phyloP scores from a whole-genome alignment of 371 early-diverging fungal genomes.

The Rhizopus stolonifer region DNA sequence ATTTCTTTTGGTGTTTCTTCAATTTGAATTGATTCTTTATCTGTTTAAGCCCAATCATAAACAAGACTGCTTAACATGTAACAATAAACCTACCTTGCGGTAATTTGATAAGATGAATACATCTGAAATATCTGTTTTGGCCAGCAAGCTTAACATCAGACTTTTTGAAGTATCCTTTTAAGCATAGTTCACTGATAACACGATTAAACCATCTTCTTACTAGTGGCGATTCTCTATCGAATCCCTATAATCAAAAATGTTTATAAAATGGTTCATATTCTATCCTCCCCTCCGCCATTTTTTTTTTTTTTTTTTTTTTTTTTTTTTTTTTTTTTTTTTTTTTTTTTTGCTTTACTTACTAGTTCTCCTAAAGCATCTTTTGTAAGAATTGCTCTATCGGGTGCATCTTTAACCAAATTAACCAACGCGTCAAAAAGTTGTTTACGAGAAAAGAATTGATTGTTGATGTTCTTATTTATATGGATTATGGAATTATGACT shows the following conservation, averaged over 20 bases:
- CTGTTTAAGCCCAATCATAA: background rate
- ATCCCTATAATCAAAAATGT: slow-evolving; percentile 25
- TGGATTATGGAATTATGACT: background rate
- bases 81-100: slow-evolving; percentile 14
- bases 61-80: too few relatives aligned
- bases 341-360: slow-evolving; percentile 18
- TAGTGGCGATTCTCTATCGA: slow-evolving; percentile 13
- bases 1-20: background rate
- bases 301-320: too few relatives aligned
- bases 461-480: slow-evolving; percentile 30
- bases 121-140: slow-evolving; percentile 12
- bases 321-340: background rate
- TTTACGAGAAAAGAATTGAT: slow-evolving; percentile 17
- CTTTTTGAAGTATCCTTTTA: slow-evolving; percentile 24
- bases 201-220: slow-evolving; percentile 42
- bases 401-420: slow-evolving; percentile 27
- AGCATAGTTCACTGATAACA: slow-evolving; percentile 18
- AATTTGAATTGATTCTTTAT: background rate
- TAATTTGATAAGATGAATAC: slow-evolving; percentile 16
- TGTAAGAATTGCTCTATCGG: slow-evolving; percentile 23
- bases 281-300: too few relatives aligned
- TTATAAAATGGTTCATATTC: background rate
- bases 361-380: slow-evolving; percentile 35
- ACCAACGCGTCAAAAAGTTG: slow-evolving; percentile 15
- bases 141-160: slow-evolving; percentile 4